Percentiles rank a stretch among this genome's conserved stretches.
Evolutionary conservation across 345 rosid species (phyloP).

Genomic region (Eucalyptus virginea): DNA sequence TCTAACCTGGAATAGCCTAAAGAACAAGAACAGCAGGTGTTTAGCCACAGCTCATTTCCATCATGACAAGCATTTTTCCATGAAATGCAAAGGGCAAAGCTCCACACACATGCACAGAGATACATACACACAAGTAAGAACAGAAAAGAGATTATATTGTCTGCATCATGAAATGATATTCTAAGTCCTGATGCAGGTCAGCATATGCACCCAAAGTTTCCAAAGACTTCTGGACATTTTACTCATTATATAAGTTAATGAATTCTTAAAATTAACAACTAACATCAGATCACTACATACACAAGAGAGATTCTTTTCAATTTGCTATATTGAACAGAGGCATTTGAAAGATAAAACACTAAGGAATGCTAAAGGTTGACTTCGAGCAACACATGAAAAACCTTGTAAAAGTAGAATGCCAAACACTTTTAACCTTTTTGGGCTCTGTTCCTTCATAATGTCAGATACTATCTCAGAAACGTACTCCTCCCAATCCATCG

Average conservation of each 20-base stretch:
- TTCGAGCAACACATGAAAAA: background rate
- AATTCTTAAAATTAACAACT: background rate
- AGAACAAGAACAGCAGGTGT: background rate
- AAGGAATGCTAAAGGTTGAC: background rate
- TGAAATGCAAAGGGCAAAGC: background rate
- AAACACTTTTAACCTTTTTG: slow-evolving; percentile 39
- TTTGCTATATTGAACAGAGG: background rate
- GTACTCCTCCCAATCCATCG: slow-evolving; percentile 98
- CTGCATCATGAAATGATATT: background rate
- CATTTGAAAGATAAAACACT: background rate
- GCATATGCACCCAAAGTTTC: background rate
- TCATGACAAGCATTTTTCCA: background rate
- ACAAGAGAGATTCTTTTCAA: background rate
- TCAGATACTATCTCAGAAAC: slow-evolving; percentile 78
- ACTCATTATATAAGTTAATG: background rate
- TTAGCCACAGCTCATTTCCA: background rate
- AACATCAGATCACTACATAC: background rate
- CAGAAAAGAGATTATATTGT: background rate
- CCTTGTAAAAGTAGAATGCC: background rate
- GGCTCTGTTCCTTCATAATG: slow-evolving; percentile 94
- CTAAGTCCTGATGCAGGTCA: background rate
- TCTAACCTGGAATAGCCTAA: slow-evolving; percentile 86
- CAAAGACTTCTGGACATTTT: background rate
- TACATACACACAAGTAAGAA: background rate
- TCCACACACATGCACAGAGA: background rate